Evolutionary conservation across 352 stramenopile species (phyloP), one percentile per base, ranked within the genome.

Genomic region (Phytophthora melonis): DNA sequence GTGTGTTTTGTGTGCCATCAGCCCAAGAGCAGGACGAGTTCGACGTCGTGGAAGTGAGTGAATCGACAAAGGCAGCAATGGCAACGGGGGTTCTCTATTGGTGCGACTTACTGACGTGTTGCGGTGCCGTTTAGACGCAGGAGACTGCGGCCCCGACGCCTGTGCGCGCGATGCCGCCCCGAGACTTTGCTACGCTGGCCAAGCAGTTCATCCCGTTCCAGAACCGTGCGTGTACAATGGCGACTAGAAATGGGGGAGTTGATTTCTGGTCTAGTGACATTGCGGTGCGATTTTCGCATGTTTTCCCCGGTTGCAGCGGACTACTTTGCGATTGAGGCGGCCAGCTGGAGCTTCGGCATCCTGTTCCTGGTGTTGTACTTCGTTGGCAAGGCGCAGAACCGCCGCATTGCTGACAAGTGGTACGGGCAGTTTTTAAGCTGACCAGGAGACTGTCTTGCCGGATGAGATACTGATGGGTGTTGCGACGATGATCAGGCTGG

Each of bases 321-420:
- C 39, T 70, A 80, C 53, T 87, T 89, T 14, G 75, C 72, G 39
- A 34, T 91, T 32, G 86, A 94, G 25, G 75, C 72, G 21, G 74
- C 71, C 9, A 86, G 81, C 55, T 78, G 78, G 76, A 75, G 73
- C n/a, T 60, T 92, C 25, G 80, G 74, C 0, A 66, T 83, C 14
- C 61, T 93, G 39, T 93, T 88, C 67, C 19, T 89, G 49, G 45
- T 88, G 47, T 74, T 84, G 62, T 94, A 85, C 74, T 86, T 92
- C 47, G 25, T 92, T 1, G 88, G 88, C 72, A 90, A 86, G 66
- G 80, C 76, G 32, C 78, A 91, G 72, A 93, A 94, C 75, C 84
- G 79, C 43, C 78, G 77, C 39, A 84, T 92, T 56, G 86, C 85
- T 1, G 66, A 90, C 53, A 82, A 92, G 34, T 94, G 88, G 87